These are phyloP conservation scores for Cercospora brassicicola DNA, from an alignment of 2,329 filamentous ascomycete genomes.

Conservation along the genomic window DNA sequence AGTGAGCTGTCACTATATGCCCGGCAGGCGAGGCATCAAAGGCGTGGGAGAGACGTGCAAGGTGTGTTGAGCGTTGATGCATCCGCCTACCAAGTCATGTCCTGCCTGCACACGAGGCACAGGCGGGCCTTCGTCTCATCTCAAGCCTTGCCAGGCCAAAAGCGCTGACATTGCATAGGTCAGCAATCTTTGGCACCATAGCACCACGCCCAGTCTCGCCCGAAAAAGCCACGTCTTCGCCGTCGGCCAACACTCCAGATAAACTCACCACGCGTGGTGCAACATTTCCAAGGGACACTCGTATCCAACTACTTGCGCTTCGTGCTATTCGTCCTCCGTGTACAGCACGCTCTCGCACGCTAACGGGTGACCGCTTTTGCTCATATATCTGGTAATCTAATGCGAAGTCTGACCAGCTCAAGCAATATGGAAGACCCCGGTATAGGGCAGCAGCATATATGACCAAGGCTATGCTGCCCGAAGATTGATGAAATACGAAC, in stretches of 20 bases:
- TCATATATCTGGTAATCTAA: slow-evolving; percentile 13
- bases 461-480: neutral
- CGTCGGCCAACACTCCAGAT: neutral
- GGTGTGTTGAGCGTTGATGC: neutral
- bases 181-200: neutral
- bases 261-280: neutral
- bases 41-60: neutral
- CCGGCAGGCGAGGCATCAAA: neutral
- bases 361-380: slow-evolving; percentile 8
- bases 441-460: neutral
- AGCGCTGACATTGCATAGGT: neutral
- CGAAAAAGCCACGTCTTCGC: neutral
- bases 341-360: neutral
- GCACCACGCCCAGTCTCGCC: neutral
- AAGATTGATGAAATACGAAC: neutral
- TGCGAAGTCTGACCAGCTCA: slow-evolving; percentile 1
- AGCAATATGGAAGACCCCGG: neutral
- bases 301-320: neutral
- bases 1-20: neutral
- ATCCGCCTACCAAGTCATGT: neutral
- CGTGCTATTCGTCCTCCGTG: neutral
- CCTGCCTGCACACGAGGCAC: neutral
- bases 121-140: neutral
- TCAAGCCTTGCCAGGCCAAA: neutral
- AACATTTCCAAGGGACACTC: neutral